Percentiles rank a stretch among this genome's conserved stretches.
phyloP scores from a whole-genome alignment of 768 basidiomycete species.

The Amanita pallidorosea region DNA sequence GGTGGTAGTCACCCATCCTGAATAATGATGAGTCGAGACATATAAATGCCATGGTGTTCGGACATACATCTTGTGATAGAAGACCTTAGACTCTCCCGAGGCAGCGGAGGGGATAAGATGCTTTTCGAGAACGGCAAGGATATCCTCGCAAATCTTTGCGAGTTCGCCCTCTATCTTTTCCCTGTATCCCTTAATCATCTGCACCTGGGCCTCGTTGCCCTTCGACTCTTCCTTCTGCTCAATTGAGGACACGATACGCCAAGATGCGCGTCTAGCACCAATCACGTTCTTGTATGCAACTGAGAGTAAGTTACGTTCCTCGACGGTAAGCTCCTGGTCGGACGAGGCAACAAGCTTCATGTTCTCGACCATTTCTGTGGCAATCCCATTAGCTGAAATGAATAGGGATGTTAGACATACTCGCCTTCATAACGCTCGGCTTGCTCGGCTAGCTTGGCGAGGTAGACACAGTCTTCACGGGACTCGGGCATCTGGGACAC shows the following conservation, averaged over 20 bases:
- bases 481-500: constrained; percentile 62
- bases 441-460: constrained; percentile 99
- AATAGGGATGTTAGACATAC: constrained; percentile 11
- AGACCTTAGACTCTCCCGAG: constrained; percentile 95
- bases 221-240: constrained; percentile 99
- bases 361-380: constrained; percentile 95
- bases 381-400: constrained; percentile 8
- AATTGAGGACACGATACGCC: constrained; percentile 97
- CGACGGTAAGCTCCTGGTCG: constrained; percentile 95
- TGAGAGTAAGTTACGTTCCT: constrained; percentile 95
- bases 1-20: constrained; percentile 99
- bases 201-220: constrained; percentile 91
- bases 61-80: constrained; percentile 97
- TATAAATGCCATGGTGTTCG: background rate
- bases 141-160: constrained; percentile 97
- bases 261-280: constrained; percentile 94
- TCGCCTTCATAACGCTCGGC: constrained; percentile 97
- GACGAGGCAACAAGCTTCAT: constrained; percentile 98
- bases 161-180: constrained; percentile 97
- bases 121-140: constrained; percentile 94
- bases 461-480: constrained; percentile 97
- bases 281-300: constrained; percentile 99
- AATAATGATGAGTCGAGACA: constrained; percentile 12
- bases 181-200: constrained; percentile 96
- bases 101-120: constrained; percentile 96